Conservation (phyloP, 768 basidiomycete species). For the Sutorius australiensis region DNA sequence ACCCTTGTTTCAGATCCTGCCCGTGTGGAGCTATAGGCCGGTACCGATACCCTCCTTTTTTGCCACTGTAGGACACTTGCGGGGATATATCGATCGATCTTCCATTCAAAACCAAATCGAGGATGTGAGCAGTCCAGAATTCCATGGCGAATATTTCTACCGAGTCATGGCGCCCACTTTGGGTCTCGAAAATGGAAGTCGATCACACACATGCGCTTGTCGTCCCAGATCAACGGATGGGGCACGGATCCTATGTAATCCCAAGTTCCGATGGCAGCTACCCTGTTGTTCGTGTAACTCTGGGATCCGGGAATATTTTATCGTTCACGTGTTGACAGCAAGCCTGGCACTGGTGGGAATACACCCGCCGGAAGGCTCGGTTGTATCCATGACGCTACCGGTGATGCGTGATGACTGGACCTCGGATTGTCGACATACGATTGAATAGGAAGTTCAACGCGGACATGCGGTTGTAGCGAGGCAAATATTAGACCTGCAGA, state of each 20-base stretch:
- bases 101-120: neutral
- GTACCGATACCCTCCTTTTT: neutral
- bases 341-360: too few species aligned
- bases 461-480: neutral
- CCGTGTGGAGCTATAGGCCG: conserved; percentile 18
- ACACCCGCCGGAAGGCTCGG: neutral
- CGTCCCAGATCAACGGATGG: neutral
- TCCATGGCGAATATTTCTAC: neutral
- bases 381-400: neutral
- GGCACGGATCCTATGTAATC: neutral
- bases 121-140: neutral
- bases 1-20: neutral
- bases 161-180: neutral
- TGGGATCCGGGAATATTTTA: neutral
- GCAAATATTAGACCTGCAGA: neutral
- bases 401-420: neutral
- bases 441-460: neutral
- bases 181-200: neutral
- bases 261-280: too few species aligned
- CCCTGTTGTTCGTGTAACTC: neutral
- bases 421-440: neutral
- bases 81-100: neutral
- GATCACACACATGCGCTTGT: neutral
- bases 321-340: too few species aligned
- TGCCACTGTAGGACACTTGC: neutral